Evolutionary conservation across 2,329 filamentous ascomycete genomes (phyloP), one percentile per base, ranked within the genome.

Genomic region (Alternaria solani): DNA sequence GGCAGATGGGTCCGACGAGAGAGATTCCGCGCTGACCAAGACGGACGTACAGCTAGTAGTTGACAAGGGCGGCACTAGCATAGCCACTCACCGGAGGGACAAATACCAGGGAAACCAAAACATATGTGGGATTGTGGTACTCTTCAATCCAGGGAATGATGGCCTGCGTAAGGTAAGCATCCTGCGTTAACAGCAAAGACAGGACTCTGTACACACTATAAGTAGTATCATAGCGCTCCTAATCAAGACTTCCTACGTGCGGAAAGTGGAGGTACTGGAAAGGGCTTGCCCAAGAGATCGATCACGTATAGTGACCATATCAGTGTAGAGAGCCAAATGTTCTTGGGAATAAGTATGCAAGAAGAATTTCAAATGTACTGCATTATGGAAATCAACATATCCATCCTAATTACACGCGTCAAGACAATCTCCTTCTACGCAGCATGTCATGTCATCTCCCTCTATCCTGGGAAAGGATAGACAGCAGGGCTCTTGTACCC

Each of bases 21-120:
- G 90, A 89, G 5, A 92, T 84, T 11, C 91, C 91, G 7, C 89
- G 85, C 70, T 91, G 90, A 47, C 91, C 91, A 46, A 88, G 79
- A 26, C 78, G 80, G 63, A 88, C 79, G 71, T 90, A 89, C 46
- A 91, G 81, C 26, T 78, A 77, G 71, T 88, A 89, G 74, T 91
- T 91, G 54, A 84, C 71, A 1, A 90, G 73, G 1, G 88, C 88
- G 1, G 88, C 86, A 7, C 83, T 64, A 14, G 85, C 80, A 74
- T 91, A 91, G 43, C 88, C 89, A 2, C 85, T 78, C 55, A 91
- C 87, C 1, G 88, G 88, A 1, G 88, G 83, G 9, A 91, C 80
- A 73, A 91, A 91, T 43, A 90, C 78, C 4, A 89, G 81, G 0
- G 88, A 88, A 2, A 91, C 83, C 47, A 88, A 78, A 3, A 85